These are phyloP conservation scores for Coemansia sp. DNA, from an alignment of 192 early-diverging fungal genomes.

Conservation along the genomic window DNA sequence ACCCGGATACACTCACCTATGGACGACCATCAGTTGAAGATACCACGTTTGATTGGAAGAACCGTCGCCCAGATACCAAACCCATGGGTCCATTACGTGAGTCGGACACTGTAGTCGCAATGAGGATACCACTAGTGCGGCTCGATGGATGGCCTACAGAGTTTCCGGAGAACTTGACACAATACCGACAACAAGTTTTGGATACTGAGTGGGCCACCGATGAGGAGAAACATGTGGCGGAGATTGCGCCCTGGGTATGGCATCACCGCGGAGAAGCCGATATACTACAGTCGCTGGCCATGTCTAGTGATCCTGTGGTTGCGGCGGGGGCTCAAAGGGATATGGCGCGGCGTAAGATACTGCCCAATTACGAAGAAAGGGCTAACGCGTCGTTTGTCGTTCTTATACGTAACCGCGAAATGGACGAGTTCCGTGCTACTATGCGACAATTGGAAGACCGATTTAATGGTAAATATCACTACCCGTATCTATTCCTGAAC, in stretches of 20 bases:
- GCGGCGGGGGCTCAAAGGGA: constrained; percentile 2
- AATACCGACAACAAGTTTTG: constrained; percentile 32
- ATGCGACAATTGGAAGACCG: constrained; percentile 65
- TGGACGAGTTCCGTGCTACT: constrained; percentile 53
- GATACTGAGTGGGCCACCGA: constrained; percentile 15
- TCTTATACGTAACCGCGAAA: constrained; percentile 60
- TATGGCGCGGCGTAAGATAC: constrained; percentile 24
- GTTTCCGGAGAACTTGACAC: constrained; percentile 34
- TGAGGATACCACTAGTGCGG: constrained; percentile 11
- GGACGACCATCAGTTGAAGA: neutral
- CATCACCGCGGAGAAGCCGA: constrained; percentile 49
- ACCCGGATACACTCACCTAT: neutral
- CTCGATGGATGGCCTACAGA: constrained; percentile 43
- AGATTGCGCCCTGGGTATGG: constrained; percentile 59
- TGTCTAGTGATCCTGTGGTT: neutral
- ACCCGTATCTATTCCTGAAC: constrained; percentile 77
- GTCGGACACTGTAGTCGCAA: neutral
- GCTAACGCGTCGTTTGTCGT: constrained; percentile 58
- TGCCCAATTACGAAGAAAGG: neutral
- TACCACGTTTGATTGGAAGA: neutral
- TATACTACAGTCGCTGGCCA: constrained; percentile 1
- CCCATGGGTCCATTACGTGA: neutral
- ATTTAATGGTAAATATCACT: constrained; percentile 66
- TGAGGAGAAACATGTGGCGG: constrained; percentile 26
- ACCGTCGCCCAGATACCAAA: neutral